Conservation (phyloP, 2,329 filamentous ascomycete species). For the Chrysoporthe deuterocubensis region DNA sequence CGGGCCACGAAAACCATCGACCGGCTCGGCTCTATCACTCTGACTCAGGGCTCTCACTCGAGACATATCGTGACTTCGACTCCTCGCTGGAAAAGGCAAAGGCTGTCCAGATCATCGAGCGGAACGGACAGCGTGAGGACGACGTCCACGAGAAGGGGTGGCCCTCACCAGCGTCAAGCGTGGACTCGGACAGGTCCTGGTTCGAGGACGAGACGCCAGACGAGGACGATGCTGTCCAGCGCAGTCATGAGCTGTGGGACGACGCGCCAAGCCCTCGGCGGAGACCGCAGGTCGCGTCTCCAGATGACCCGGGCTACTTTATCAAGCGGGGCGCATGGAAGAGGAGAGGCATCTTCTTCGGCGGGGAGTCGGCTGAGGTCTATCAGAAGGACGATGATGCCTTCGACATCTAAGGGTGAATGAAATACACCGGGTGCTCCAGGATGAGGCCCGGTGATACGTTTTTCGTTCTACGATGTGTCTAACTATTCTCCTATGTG, state of each 20-base stretch:
- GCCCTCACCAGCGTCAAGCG: slow-evolving; percentile 29
- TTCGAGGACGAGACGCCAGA: slow-evolving; percentile 19
- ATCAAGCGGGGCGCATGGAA: slow-evolving; percentile 43
- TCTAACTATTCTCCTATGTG: slow-evolving; percentile 5
- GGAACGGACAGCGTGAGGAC: slow-evolving; percentile 4
- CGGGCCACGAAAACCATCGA: slow-evolving; percentile 15
- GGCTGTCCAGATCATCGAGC: slow-evolving; percentile 17
- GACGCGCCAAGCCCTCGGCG: slow-evolving; percentile 25
- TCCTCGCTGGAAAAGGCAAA: slow-evolving; percentile 37
- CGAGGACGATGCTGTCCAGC: slow-evolving; percentile 20
- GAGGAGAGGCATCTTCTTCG: slow-evolving; percentile 41
- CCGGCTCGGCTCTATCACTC: slow-evolving; percentile 26
- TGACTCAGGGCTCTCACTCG: slow-evolving; percentile 30
- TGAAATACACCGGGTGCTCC: not conserved
- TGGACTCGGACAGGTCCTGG: slow-evolving; percentile 30
- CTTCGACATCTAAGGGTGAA: slow-evolving; percentile 30
- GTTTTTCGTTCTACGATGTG: not conserved
- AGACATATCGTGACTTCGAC: slow-evolving; percentile 40
- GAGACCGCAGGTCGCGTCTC: slow-evolving; percentile 30
- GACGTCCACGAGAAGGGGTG: slow-evolving; percentile 21
- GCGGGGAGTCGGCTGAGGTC: slow-evolving; percentile 24
- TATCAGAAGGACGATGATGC: slow-evolving; percentile 35
- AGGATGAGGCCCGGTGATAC: not conserved
- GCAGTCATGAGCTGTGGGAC: slow-evolving; percentile 20
- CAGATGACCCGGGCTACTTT: slow-evolving; percentile 34